Evolutionary conservation across 73 alveolate species (phyloP), one percentile per base, ranked within the genome.

Genomic region (Paramecium sonneborni): DNA sequence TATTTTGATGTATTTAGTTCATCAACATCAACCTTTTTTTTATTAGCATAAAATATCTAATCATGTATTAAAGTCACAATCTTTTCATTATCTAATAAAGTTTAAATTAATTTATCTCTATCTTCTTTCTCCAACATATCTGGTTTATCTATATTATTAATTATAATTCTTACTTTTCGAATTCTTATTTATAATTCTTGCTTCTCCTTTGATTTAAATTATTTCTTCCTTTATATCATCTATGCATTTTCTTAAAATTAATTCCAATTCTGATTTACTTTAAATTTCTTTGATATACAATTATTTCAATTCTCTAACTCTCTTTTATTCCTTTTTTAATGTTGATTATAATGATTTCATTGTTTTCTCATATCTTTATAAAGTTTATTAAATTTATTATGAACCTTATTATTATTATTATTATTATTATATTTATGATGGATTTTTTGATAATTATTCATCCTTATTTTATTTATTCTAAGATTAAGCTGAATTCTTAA

Each of bases 151-250:
- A 23, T 4, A 28, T 21, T 4, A 15, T 72, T 2, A 12, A 34
- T 8, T 35, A 1, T 0, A 20, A 35, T 0, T 21, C 6, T 20
- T 72, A 35, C 57, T 72, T 35, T 38, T 72, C 12, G 30, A 32
- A 32, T 70, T 88, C 35, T 30, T 41, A 46, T 43, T 39, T 26
- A 70, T 8, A 20, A 70, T 82, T 88, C 94, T 68, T 23, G 85
- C 87, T 30, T 88, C 94, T 32, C 91, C 94, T 38, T 67, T 88
- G 1, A 69, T 88, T 34, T 43, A 46, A 5, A 69, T 39, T 5
- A 94, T 89, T 70, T 96, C 98, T 39, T 92, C 92, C 86, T 96
- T 96, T 1, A 96, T 95, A 93, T 96, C 97, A 72, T 96, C 97
- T 1, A 96, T 95, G 37, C 97, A 95, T 56, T 85, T 91, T 48